Percentiles rank a stretch among this genome's conserved stretches.
Evolutionary conservation across 1,284 basidiomycete species (phyloP).

Genomic region (Prillingera fragicola): DNA sequence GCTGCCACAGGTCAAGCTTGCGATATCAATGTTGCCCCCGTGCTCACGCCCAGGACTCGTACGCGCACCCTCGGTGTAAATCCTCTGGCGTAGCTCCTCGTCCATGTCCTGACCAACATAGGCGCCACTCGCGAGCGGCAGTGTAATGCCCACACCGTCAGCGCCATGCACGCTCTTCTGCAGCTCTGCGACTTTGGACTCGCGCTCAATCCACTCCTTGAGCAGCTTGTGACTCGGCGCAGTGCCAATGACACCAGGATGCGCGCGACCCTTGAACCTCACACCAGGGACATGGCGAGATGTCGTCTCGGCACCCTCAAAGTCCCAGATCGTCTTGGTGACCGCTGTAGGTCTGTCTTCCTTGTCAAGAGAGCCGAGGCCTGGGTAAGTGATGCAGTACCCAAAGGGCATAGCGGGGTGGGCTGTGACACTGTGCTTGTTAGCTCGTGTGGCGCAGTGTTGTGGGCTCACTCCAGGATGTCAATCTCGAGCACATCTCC

Average conservation of each 20-base stretch:
- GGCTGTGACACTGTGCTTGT: constrained; percentile 53
- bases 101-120: constrained; percentile 61
- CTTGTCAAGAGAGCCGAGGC: constrained; percentile 9
- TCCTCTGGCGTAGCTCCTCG: constrained; percentile 54
- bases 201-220: constrained; percentile 66
- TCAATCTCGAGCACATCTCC: constrained; percentile 72
- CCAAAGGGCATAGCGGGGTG: constrained; percentile 76
- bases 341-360: constrained; percentile 52
- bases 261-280: constrained; percentile 68
- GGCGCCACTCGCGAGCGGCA: constrained; percentile 58
- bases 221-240: constrained; percentile 68
- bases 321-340: constrained; percentile 74
- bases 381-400: constrained; percentile 55
- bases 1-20: constrained; percentile 58
- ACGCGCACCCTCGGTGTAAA: constrained; percentile 63
- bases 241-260: constrained; percentile 69
- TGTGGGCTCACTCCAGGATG: constrained; percentile 57
- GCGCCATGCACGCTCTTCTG: constrained; percentile 38
- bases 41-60: constrained; percentile 72
- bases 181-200: constrained; percentile 60
- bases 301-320: constrained; percentile 64
- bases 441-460: neutral
- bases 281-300: constrained; percentile 73
- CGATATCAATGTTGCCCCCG: constrained; percentile 78
- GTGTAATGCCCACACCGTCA: constrained; percentile 58